A percentile compares a stretch with the other conserved stretches of the same genome.
Evolutionary conservation across 176 grass and related monocot genomes (phyloP).

Genomic region (Eleusine coracana): DNA sequence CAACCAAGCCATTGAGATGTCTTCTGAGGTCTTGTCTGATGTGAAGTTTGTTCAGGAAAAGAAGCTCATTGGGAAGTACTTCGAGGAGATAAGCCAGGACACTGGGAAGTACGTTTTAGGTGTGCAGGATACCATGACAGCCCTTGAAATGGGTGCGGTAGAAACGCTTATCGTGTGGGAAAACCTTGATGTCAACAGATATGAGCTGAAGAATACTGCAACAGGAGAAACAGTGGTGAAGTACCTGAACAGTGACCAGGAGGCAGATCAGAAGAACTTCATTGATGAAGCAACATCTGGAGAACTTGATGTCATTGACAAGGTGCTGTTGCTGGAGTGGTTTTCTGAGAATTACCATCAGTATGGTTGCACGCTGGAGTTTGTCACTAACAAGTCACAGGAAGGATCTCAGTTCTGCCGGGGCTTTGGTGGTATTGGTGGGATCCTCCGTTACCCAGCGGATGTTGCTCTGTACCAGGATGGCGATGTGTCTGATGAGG

Average conservation of each 20-base stretch:
- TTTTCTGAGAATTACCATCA: slow-evolving; percentile 62
- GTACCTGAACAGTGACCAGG: slow-evolving; percentile 44
- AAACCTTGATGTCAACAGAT: slow-evolving; percentile 57
- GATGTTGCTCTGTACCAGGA: slow-evolving; percentile 46
- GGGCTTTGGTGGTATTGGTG: slow-evolving; percentile 64
- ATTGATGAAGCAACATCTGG: slow-evolving; percentile 22
- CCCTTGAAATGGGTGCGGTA: slow-evolving; percentile 59
- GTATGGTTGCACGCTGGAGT: slow-evolving; percentile 58
- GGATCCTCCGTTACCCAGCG: slow-evolving; percentile 58
- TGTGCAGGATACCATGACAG: slow-evolving; percentile 58
- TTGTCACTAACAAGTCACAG: slow-evolving; percentile 67
- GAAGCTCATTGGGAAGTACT: slow-evolving; percentile 69
- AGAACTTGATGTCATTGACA: slow-evolving; percentile 54
- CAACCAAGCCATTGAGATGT: slow-evolving; percentile 73
- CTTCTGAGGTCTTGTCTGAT: slow-evolving; percentile 49
- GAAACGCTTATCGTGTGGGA: slow-evolving; percentile 69
- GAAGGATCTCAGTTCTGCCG: slow-evolving; percentile 69
- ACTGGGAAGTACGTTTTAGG: slow-evolving; percentile 63
- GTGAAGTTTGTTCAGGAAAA: slow-evolving; percentile 78
- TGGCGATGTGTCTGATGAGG: slow-evolving; percentile 45
- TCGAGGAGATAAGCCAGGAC: slow-evolving; percentile 71
- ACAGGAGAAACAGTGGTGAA: slow-evolving; percentile 53
- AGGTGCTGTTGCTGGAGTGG: slow-evolving; percentile 55
- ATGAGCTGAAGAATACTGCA: slow-evolving; percentile 54
- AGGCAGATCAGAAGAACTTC: slow-evolving; percentile 57